A percentile compares a stretch with the other conserved stretches of the same genome.
These are phyloP conservation scores for Heterobasidion occidentale DNA, from an alignment of 1,284 basidiomycete genomes.

Conservation along the genomic window DNA sequence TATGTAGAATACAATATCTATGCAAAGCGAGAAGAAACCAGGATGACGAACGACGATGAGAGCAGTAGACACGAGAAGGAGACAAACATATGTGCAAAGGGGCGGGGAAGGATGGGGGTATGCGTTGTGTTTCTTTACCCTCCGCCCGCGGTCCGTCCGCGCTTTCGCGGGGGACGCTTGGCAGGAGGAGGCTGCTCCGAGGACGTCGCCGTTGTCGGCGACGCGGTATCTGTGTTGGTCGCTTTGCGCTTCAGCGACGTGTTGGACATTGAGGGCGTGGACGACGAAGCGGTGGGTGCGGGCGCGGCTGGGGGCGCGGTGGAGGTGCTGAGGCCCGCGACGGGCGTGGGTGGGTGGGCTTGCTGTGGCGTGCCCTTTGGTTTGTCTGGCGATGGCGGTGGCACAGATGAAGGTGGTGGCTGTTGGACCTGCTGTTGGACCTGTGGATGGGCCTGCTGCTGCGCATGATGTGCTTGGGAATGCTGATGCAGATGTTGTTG, in stretches of 20 bases:
- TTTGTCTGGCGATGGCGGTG: constrained; percentile 17
- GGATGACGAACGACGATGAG: constrained; percentile 15
- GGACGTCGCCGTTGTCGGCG: constrained; percentile 39
- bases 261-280: constrained; percentile 40
- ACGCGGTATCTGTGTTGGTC: constrained; percentile 36
- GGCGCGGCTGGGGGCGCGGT: constrained; percentile 20
- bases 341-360: constrained; percentile 29
- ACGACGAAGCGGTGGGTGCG: constrained; percentile 20
- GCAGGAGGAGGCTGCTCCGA: constrained; percentile 31
- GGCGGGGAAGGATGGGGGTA: background rate
- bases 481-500: constrained; percentile 5
- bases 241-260: constrained; percentile 60
- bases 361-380: constrained; percentile 35
- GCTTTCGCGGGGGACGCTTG: constrained; percentile 46
- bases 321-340: constrained; percentile 25
- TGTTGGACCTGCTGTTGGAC: constrained; percentile 32
- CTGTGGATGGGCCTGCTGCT: constrained; percentile 28
- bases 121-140: constrained; percentile 9
- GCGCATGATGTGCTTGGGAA: background rate
- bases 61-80: constrained; percentile 12
- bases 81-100: background rate
- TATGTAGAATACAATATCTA: constrained; percentile 11
- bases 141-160: constrained; percentile 36
- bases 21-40: constrained; percentile 11
- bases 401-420: background rate